Conservation (phyloP, 257 asterid genomes). For the Phtheirospermum japonicum region DNA sequence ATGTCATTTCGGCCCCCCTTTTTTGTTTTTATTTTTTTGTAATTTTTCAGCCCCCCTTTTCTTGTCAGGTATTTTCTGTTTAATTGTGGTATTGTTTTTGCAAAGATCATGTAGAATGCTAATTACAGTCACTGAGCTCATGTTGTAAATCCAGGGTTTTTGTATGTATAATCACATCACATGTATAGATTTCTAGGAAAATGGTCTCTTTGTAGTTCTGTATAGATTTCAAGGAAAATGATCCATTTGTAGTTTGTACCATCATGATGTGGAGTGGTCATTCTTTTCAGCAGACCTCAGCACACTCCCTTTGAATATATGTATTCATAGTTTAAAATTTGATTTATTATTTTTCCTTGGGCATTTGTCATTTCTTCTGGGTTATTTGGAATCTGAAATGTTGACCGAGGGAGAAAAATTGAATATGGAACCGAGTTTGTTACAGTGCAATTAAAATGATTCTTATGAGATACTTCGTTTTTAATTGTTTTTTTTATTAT, state of each 20-base stretch:
- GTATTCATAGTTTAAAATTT: not conserved
- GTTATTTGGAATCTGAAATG: not conserved
- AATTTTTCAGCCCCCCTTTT: constrained; percentile 33
- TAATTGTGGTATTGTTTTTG: constrained; percentile 12
- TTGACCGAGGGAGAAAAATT: too few species aligned
- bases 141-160: constrained; percentile 26
- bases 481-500: too few species aligned
- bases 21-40: constrained; percentile 41
- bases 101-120: constrained; percentile 40
- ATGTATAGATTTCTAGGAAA: not conserved
- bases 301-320: not conserved
- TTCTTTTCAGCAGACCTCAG: not conserved
- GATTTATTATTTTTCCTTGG: not conserved
- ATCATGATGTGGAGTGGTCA: not conserved
- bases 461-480: too few species aligned
- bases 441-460: too few species aligned
- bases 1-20: constrained; percentile 27
- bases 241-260: not conserved
- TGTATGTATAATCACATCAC: constrained; percentile 21
- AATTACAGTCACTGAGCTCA: constrained; percentile 25
- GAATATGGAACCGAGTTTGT: too few species aligned
- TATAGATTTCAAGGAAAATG: not conserved
- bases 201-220: not conserved
- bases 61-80: constrained; percentile 38
- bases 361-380: not conserved